Percentiles rank a stretch among this genome's conserved stretches.
phyloP scores from a whole-genome alignment of 2,329 filamentous ascomycete species.

The Colletotrichum cereale region DNA sequence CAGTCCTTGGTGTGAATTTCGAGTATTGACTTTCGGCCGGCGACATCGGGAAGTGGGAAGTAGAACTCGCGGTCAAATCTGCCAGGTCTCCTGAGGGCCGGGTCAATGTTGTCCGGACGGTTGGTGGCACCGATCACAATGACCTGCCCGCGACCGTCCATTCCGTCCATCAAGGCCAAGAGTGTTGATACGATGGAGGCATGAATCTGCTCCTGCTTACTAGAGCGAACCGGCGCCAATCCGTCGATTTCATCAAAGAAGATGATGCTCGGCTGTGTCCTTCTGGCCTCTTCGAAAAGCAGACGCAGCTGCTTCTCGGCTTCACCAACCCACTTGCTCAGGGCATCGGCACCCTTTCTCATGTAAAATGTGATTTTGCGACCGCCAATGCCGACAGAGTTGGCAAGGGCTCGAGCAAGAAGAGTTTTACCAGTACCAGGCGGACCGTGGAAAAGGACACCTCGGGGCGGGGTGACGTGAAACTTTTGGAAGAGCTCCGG shows the following conservation, averaged over 20 bases:
- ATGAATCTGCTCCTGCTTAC: slow-evolving; percentile 99
- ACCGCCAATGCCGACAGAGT: slow-evolving; percentile 88
- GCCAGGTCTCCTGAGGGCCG: slow-evolving; percentile 91
- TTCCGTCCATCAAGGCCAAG: slow-evolving; percentile 95
- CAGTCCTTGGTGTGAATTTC: slow-evolving; percentile 96
- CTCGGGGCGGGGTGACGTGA: slow-evolving; percentile 92
- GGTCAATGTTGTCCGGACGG: slow-evolving; percentile 94
- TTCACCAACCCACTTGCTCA: slow-evolving; percentile 99
- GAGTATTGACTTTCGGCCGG: slow-evolving; percentile 86
- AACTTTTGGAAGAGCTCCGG: slow-evolving; percentile 94
- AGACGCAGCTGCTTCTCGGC: slow-evolving; percentile 94
- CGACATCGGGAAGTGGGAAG: slow-evolving; percentile 88
- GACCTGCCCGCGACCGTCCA: slow-evolving; percentile 98
- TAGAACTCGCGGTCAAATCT: slow-evolving; percentile 98
- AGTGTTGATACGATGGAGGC: slow-evolving; percentile 96
- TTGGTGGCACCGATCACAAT: slow-evolving; percentile 99
- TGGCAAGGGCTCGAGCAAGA: slow-evolving; percentile 92
- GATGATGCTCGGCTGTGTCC: slow-evolving; percentile 97
- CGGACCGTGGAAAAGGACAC: slow-evolving; percentile 96
- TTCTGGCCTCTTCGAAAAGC: slow-evolving; percentile 94
- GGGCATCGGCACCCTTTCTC: slow-evolving; percentile 96
- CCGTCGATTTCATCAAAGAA: slow-evolving; percentile 99
- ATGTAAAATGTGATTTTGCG: slow-evolving; percentile 99
- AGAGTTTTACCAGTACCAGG: slow-evolving; percentile 98
- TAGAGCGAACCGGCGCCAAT: slow-evolving; percentile 93